A percentile compares a stretch with the other conserved stretches of the same genome.
Conservation (phyloP, 2,329 filamentous ascomycete genomes). For the Alternaria viburni region DNA sequence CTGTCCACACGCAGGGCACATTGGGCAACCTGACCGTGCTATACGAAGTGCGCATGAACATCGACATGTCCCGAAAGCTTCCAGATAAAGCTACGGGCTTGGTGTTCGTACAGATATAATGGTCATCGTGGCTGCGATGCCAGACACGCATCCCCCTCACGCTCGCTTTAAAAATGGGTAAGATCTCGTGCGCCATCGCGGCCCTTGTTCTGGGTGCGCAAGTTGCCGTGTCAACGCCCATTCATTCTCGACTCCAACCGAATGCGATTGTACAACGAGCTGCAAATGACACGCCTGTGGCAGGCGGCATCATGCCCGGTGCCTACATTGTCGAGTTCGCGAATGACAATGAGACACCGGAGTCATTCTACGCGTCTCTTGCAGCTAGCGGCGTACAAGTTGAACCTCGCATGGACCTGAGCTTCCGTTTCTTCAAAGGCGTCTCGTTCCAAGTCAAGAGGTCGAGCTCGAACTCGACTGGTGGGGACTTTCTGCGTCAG, state of each 20-base stretch:
- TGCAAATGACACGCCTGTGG: neutral
- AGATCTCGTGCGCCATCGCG: slow-evolving; percentile 1
- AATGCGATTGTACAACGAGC: neutral
- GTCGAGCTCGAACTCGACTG: slow-evolving; percentile 7
- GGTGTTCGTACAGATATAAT: slow-evolving; percentile 3
- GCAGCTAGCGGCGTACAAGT: slow-evolving; percentile 13
- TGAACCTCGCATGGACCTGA: slow-evolving; percentile 22
- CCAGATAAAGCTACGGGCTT: neutral
- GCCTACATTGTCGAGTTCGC: slow-evolving; percentile 28
- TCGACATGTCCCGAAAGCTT: neutral
- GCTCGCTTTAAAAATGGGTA: neutral
- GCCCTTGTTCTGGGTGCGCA: slow-evolving; percentile 8
- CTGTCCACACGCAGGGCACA: neutral
- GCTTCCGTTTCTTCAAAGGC: slow-evolving; percentile 25
- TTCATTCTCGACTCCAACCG: neutral
- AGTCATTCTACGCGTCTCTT: slow-evolving; percentile 18
- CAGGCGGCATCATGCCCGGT: neutral
- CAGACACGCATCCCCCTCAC: neutral
- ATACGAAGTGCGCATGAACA: slow-evolving; percentile 7
- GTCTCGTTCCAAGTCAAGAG: slow-evolving; percentile 21
- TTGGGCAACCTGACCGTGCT: neutral
- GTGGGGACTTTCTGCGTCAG: neutral
- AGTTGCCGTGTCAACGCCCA: neutral
- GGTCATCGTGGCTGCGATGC: neutral
- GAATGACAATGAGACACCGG: slow-evolving; percentile 13